Evolutionary conservation across 192 early-diverging fungal genomes (phyloP).

Genomic region (Lobosporangium transversale): DNA sequence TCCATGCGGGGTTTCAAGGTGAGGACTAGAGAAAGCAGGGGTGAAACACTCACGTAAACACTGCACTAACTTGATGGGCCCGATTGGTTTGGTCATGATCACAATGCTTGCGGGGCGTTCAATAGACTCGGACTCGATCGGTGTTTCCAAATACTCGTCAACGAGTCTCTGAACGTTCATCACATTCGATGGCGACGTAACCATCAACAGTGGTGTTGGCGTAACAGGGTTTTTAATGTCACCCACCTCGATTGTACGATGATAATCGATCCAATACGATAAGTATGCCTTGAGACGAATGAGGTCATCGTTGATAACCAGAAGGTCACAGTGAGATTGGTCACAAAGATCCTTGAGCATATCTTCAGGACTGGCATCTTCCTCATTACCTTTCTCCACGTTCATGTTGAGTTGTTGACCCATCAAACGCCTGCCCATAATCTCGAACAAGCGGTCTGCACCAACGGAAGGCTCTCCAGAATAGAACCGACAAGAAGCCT

Average conservation of each 20-base stretch:
- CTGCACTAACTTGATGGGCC: conserved; percentile 38
- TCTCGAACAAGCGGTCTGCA: conserved; percentile 37
- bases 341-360: conserved; percentile 33
- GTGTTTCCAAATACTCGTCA: conserved; percentile 35
- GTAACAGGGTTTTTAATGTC: conserved; percentile 3
- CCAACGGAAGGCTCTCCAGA: conserved; percentile 30
- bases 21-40: conserved; percentile 27
- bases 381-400: conserved; percentile 30
- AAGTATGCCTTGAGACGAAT: conserved; percentile 27
- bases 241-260: conserved; percentile 1
- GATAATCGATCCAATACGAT: conserved; percentile 22
- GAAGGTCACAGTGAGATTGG: conserved; percentile 22
- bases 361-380: conserved; percentile 18
- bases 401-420: conserved; percentile 44
- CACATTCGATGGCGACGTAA: conserved; percentile 17
- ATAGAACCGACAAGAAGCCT: conserved; percentile 34
- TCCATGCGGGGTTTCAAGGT: conserved; percentile 33
- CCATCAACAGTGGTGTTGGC: conserved; percentile 31
- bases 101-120: conserved; percentile 36
- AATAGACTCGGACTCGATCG: conserved; percentile 12
- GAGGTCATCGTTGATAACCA: conserved; percentile 46
- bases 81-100: conserved; percentile 45
- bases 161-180: conserved; percentile 25
- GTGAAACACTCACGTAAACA: conserved; percentile 51
- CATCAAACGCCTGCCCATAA: conserved; percentile 46